Evolutionary conservation across 768 basidiomycete species (phyloP).

Genomic region (Leccinellum albellum): DNA sequence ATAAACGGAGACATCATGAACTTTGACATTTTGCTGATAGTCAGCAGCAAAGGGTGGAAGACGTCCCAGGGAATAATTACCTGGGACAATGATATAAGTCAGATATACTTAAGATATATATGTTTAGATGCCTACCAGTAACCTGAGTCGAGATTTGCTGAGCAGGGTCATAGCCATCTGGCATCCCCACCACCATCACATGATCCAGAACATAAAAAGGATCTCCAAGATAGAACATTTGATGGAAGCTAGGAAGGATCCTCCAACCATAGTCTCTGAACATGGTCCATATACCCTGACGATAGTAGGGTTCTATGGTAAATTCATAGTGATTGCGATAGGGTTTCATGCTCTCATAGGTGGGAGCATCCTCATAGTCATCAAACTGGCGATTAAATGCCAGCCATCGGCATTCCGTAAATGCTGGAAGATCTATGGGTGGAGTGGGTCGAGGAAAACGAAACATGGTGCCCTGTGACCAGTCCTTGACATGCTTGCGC

Average conservation of each 20-base stretch:
- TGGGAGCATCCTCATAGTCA: background rate
- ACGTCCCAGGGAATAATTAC: background rate
- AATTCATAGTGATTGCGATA: conserved; percentile 1
- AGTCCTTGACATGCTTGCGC: background rate
- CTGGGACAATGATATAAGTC: background rate
- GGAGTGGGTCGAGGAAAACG: background rate
- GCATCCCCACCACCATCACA: background rate
- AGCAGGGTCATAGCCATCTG: background rate
- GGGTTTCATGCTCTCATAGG: conserved; percentile 1
- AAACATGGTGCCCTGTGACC: background rate
- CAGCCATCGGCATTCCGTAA: background rate
- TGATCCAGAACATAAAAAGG: background rate
- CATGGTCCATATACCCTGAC: background rate
- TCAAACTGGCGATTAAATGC: background rate
- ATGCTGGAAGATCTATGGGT: background rate
- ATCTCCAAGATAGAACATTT: conserved; percentile 9
- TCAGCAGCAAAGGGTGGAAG: background rate
- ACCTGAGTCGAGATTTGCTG: background rate
- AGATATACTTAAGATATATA: too few species aligned
- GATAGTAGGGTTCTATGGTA: background rate
- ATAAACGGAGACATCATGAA: background rate
- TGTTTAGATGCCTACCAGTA: too few species aligned
- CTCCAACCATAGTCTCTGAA: conserved; percentile 9
- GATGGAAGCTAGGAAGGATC: background rate
- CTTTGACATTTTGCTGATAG: background rate